Conservation (phyloP, 2,329 filamentous ascomycete genomes). For the Alternaria triticimaculans region DNA sequence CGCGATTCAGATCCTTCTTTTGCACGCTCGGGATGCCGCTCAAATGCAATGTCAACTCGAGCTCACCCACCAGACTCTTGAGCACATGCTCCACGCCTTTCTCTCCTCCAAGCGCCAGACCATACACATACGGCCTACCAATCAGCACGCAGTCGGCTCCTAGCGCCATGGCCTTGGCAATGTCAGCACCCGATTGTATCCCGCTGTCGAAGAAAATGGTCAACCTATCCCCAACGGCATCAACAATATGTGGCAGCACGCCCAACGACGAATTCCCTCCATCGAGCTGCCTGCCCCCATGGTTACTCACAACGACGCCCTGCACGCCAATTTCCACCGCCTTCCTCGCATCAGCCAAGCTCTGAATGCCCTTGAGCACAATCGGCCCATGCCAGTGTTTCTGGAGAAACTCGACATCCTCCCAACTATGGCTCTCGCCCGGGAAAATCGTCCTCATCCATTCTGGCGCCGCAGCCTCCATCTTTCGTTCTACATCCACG, state of each 20-base stretch:
- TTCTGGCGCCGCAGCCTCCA: constrained; percentile 26
- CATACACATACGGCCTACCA: constrained; percentile 61
- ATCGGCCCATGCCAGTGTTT: constrained; percentile 70
- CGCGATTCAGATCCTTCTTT: constrained; percentile 28
- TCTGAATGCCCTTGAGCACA: constrained; percentile 66
- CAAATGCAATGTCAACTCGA: constrained; percentile 36
- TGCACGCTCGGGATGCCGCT: constrained; percentile 29
- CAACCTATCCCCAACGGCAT: constrained; percentile 44
- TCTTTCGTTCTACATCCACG: constrained; percentile 50
- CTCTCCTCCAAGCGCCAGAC: constrained; percentile 62
- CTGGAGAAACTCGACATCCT: constrained; percentile 64
- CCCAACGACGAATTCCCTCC: constrained; percentile 60
- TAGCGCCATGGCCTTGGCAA: constrained; percentile 59
- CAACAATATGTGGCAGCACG: constrained; percentile 65
- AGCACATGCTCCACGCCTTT: constrained; percentile 57
- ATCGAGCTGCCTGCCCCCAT: constrained; percentile 61
- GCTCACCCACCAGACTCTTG: constrained; percentile 24
- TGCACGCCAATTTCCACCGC: constrained; percentile 55
- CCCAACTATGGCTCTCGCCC: constrained; percentile 64
- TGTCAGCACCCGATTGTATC: constrained; percentile 57
- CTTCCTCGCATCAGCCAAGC: constrained; percentile 56
- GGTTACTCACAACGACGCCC: constrained; percentile 61
- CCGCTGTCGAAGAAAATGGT: constrained; percentile 60
- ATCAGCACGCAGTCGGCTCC: constrained; percentile 49
- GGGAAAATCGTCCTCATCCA: constrained; percentile 45